These are phyloP conservation scores for Jamesozyma piceae DNA, from an alignment of 805 yeast species.

Conservation along the genomic window DNA sequence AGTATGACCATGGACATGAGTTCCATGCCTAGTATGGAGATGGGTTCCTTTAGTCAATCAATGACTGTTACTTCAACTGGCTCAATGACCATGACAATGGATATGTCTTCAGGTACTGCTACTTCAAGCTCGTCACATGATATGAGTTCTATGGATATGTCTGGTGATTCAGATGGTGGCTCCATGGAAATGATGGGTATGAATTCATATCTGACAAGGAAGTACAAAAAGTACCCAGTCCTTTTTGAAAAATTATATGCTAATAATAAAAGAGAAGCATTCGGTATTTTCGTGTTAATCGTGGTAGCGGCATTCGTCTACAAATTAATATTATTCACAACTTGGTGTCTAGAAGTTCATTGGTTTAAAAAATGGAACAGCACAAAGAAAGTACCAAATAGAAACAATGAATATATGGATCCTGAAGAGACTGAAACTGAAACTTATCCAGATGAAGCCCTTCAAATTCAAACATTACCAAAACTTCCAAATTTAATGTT, in stretches of 20 bases:
- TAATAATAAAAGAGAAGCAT: slow-evolving; percentile 47
- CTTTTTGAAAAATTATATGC: slow-evolving; percentile 50
- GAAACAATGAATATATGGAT: not conserved
- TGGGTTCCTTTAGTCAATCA: not conserved
- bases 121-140: slow-evolving; percentile 8
- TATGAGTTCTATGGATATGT: too few relatives aligned
- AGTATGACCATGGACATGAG: slow-evolving; percentile 5
- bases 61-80: slow-evolving; percentile 2
- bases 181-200: slow-evolving; percentile 32
- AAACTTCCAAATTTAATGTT: slow-evolving; percentile 23
- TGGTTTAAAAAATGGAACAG: slow-evolving; percentile 43
- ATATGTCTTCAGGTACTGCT: not conserved
- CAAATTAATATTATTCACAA: slow-evolving; percentile 49
- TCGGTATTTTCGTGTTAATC: slow-evolving; percentile 60
- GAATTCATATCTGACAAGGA: slow-evolving; percentile 49
- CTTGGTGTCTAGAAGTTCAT: slow-evolving; percentile 57
- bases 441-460: slow-evolving; percentile 12
- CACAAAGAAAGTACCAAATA: slow-evolving; percentile 7
- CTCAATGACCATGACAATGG: not conserved
- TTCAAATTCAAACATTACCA: slow-evolving; percentile 18
- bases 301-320: slow-evolving; percentile 50
- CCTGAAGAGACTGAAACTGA: slow-evolving; percentile 31
- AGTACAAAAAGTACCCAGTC: slow-evolving; percentile 49
- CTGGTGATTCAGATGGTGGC: not conserved
- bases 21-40: slow-evolving; percentile 1